phyloP scores from a whole-genome alignment of 2,329 filamentous ascomycete species.

The Trichoderma sp. region DNA sequence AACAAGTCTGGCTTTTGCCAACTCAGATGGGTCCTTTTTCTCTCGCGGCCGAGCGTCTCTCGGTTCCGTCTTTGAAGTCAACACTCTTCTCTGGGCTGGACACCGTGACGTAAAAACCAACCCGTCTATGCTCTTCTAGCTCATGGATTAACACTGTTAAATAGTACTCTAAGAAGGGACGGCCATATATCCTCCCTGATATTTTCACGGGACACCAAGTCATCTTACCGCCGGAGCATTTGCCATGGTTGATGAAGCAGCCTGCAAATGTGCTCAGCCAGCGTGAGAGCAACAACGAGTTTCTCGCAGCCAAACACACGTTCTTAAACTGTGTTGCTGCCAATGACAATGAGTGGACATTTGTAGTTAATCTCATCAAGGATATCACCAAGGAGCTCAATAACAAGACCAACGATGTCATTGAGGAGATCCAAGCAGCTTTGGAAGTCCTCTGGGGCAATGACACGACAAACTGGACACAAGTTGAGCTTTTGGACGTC shows the following conservation, averaged over 20 bases:
- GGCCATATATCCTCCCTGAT: conserved; percentile 8
- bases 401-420: not conserved
- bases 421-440: not conserved
- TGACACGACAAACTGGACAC: not conserved
- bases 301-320: conserved; percentile 4
- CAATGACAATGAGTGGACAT: not conserved
- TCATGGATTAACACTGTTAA: not conserved
- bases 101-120: not conserved
- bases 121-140: not conserved
- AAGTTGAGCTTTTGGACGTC: conserved; percentile 1
- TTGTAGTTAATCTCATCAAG: not conserved
- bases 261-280: not conserved
- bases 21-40: conserved; percentile 4
- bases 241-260: conserved; percentile 1
- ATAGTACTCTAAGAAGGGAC: conserved; percentile 3
- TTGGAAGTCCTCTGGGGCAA: not conserved
- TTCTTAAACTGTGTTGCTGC: conserved; percentile 8
- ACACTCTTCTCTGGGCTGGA: conserved; percentile 5
- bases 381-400: not conserved
- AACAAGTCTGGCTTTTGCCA: not conserved
- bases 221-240: not conserved
- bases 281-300: conserved; percentile 11
- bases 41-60: not conserved
- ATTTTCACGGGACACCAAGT: conserved; percentile 8
- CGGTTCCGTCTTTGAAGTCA: not conserved